Base-by-base conservation (phyloP, 495 filamentous ascomycete species). In the Hypoxylon subgilvum region DNA sequence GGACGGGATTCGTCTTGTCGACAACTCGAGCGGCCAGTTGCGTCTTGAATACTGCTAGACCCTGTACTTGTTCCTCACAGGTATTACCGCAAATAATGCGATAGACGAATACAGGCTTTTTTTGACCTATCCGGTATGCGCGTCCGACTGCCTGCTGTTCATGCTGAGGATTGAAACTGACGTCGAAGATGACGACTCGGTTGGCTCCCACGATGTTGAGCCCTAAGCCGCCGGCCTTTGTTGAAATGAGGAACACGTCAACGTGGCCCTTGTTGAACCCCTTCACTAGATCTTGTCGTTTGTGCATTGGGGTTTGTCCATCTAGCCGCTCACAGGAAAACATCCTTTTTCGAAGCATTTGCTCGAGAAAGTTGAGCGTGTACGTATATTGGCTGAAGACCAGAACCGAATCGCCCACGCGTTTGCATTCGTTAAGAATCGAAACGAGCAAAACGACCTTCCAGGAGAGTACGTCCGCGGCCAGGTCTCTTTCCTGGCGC, bases 101-200 rank as follows among this genome's bases (percentile, higher is more conserved):
- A 67, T 97, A 97, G 2, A 97, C 90, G 70, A 79, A 96, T 1
- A 96, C 92, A 1, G 80, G 78, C 60, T 96, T 96, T 13, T 69
- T 72, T 65, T 97, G 93, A 0, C 93, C 92, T 16, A 97, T 78
- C 2, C 93, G 89, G 68, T 95, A 96, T 0, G 88, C 88, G 60
- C 93, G 82, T 6, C 91, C 92, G 48, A 97, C 82, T 5, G 93
- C 93, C 69, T 97, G 93, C 51, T 92, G 85, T 66, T 97, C 93
- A 70, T 85, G 81, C 4, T 81, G 79, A 0, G 93, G 93, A 45
- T 90, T 93, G 70, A 85, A 96, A 40, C 77, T 76, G 67, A 88
- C 90, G 64, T 97, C 93, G 28, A 96, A 87, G 14, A 97, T 88
- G 17, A 97, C 78, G 7, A 96, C 89, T 18, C 34, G 34, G 9